Conservation (phyloP, 2,329 filamentous ascomycete genomes). For the Thielaviopsis cerberus region DNA sequence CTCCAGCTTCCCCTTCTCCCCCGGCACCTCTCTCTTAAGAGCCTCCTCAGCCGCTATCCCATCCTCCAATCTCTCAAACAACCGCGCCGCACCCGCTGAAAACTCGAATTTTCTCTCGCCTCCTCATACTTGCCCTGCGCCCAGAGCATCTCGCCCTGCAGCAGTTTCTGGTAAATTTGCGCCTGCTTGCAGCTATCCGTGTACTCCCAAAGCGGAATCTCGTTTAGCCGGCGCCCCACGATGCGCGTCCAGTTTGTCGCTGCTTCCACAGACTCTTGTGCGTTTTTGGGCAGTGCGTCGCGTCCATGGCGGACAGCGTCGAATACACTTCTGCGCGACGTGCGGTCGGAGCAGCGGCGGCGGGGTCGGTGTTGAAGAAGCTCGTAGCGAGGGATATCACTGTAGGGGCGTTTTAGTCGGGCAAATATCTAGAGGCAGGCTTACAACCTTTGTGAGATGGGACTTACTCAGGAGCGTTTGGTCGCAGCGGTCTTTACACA, state of each 20-base stretch:
- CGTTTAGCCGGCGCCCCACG: conserved; percentile 2
- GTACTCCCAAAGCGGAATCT: conserved; percentile 1
- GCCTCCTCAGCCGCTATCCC: neutral
- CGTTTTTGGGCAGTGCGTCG: conserved; percentile 6
- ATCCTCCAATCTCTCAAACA: conserved; percentile 3
- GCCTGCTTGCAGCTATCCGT: conserved; percentile 8
- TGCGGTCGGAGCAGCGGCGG: neutral
- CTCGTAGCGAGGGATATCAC: conserved; percentile 9
- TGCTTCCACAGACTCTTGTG: conserved; percentile 2
- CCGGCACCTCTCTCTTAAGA: neutral
- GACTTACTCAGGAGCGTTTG: conserved; percentile 55
- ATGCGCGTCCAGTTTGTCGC: conserved; percentile 9
- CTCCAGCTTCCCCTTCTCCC: neutral
- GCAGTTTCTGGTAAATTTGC: conserved; percentile 1
- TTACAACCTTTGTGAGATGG: neutral
- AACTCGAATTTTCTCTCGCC: conserved; percentile 5
- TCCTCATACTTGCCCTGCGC: conserved; percentile 8
- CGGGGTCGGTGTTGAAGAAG: conserved; percentile 9
- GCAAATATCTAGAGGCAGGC: neutral
- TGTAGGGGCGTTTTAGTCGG: too few species aligned
- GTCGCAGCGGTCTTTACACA: conserved; percentile 53
- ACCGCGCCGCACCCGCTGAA: conserved; percentile 4
- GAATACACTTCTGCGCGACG: conserved; percentile 5
- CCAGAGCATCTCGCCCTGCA: conserved; percentile 9
- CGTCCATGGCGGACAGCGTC: conserved; percentile 5